A percentile compares a stretch with the other conserved stretches of the same genome.
Evolutionary conservation across 257 asterid species (phyloP).

Genomic region (Dorcoceras hygrometricum): DNA sequence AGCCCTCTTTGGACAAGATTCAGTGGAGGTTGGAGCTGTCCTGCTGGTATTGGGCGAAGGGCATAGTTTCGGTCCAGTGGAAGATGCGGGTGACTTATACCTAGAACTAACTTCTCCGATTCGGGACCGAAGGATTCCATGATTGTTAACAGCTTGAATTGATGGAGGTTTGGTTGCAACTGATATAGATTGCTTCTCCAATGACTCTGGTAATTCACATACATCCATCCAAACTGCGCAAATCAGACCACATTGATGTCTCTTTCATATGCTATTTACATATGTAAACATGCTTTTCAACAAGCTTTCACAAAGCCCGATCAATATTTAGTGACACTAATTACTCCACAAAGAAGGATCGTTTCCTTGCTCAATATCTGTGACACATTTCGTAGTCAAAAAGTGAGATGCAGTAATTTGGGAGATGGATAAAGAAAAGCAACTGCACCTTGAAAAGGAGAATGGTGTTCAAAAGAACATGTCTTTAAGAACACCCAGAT

Average conservation of each 20-base stretch:
- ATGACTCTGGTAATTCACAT: slow-evolving; percentile 46
- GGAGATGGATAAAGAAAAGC: slow-evolving; percentile 27
- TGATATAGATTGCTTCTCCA: slow-evolving; percentile 45
- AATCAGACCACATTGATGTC: slow-evolving; percentile 53
- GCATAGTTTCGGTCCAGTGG: slow-evolving; percentile 51
- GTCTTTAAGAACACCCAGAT: slow-evolving; percentile 43
- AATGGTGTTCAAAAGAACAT: slow-evolving; percentile 31
- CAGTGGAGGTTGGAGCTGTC: slow-evolving; percentile 35
- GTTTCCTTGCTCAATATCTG: slow-evolving; percentile 50
- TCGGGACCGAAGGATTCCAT: slow-evolving; percentile 53
- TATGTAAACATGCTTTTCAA: slow-evolving; percentile 27
- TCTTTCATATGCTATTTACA: slow-evolving; percentile 31
- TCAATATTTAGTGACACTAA: slow-evolving; percentile 32
- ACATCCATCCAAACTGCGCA: slow-evolving; percentile 61
- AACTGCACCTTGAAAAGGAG: slow-evolving; percentile 30
- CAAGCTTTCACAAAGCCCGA: slow-evolving; percentile 36
- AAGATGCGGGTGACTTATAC: slow-evolving; percentile 66
- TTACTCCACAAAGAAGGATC: slow-evolving; percentile 38
- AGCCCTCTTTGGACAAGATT: slow-evolving; percentile 56
- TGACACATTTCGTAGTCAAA: slow-evolving; percentile 33
- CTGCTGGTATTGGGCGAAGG: slow-evolving; percentile 57
- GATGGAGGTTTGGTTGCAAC: slow-evolving; percentile 47
- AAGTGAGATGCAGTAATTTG: slow-evolving; percentile 33
- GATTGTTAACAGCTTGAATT: slow-evolving; percentile 56
- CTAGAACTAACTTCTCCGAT: slow-evolving; percentile 80